Base-by-base conservation (phyloP, 139 green algal species). In the Chlamydomonas sp. region DNA sequence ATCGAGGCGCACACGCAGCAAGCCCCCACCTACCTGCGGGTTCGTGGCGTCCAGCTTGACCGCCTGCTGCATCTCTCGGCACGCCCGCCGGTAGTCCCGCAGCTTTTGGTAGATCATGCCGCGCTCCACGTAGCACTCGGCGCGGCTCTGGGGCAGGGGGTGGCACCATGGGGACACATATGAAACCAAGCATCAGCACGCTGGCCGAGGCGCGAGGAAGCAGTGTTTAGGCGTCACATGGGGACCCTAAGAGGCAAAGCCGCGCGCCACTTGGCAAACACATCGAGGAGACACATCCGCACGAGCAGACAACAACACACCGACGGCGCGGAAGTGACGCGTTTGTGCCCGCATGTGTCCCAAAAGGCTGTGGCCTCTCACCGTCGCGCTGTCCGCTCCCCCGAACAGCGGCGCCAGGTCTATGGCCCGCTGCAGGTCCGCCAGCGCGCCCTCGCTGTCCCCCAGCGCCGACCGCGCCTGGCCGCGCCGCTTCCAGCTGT, bases 401-500 rank as follows among this genome's bases (percentile, higher is more conserved):
- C 77, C 78, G 63, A 85, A 90, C 69, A 90, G 61, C 4, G 85
- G 79, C 20, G 89, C 59, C 68, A 97, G 93, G 7, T 93, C 85
- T 2, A 92, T 81, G 9, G 91, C 90, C 58, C 89, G 88, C 18
- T 92, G 78, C 64, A 97, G 83, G 89, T 97, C 95, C 71, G 83
- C 68, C 83, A 95, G 75, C 0, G 96, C 96, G 0, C 80, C 93
- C 59, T 95, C 88, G 0, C 88, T 18, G 8, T 96, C 89, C 0
- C 94, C 96, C 62, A 97, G 63, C 2, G 95, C 96, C 49, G 82
- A 90, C n/a, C 94, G 91, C 3, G 96, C 96, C 90, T 98, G 96
- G 0, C 92, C 94, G 10, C 96, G 90, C 31, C 96, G 91, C 91
- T 97, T 97, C 91, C 93, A 97, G 17, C 91, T 94, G 90, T 98